Percentiles rank a stretch among this genome's conserved stretches.
Conservation (phyloP, 768 basidiomycete genomes). For the Glaciozyma antarctica region DNA sequence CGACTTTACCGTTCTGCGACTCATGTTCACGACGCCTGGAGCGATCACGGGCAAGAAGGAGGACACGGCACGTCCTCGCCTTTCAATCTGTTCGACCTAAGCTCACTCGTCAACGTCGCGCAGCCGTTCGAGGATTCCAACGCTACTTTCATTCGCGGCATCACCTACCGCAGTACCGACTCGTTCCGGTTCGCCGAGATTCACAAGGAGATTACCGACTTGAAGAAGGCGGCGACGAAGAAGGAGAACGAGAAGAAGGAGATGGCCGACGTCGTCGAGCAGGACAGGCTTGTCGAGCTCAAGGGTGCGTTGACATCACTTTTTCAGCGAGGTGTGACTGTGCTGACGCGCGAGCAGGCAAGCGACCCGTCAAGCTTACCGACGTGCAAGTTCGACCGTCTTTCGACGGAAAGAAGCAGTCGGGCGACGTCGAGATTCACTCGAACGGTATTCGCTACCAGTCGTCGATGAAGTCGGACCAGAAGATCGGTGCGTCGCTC, state of each 20-base stretch:
- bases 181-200: constrained; percentile 78
- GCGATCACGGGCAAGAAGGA: constrained; percentile 97
- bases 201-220: constrained; percentile 80
- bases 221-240: constrained; percentile 96
- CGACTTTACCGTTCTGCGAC: constrained; percentile 83
- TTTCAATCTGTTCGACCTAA: not conserved
- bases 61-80: constrained; percentile 59
- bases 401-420: constrained; percentile 83
- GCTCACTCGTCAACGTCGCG: not conserved
- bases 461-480: constrained; percentile 65
- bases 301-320: constrained; percentile 49
- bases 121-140: constrained; percentile 95
- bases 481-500: constrained; percentile 67
- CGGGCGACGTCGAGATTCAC: constrained; percentile 98
- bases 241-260: constrained; percentile 96
- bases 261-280: constrained; percentile 95
- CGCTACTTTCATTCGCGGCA: constrained; percentile 87
- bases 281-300: constrained; percentile 77
- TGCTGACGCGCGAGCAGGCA: constrained; percentile 34
- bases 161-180: constrained; percentile 86
- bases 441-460: constrained; percentile 92
- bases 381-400: constrained; percentile 91
- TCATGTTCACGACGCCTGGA: constrained; percentile 98
- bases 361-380: constrained; percentile 71
- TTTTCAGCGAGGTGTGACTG: not conserved